Conservation (phyloP, 352 stramenopile genomes). For the Phytophthora idaei region DNA sequence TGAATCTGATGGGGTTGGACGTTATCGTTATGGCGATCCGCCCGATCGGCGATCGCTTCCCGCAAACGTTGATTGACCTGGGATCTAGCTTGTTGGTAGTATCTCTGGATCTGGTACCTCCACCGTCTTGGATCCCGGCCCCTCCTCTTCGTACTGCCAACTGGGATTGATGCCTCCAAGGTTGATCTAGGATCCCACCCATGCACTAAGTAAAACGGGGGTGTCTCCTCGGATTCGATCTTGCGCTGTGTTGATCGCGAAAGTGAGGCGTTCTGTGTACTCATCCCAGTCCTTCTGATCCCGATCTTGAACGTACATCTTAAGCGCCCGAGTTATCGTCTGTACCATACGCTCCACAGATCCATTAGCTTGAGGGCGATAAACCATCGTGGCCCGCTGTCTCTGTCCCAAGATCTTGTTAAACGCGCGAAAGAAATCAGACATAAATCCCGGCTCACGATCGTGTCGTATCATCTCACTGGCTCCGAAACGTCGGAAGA, state of each 20-base stretch:
- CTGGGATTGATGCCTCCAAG: constrained; percentile 9
- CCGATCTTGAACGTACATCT: constrained; percentile 17
- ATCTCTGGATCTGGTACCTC: constrained; percentile 12
- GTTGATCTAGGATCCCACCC: constrained; percentile 14
- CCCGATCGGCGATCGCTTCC: neutral
- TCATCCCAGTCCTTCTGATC: constrained; percentile 33
- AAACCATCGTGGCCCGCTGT: too few species aligned
- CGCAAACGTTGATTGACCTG: neutral
- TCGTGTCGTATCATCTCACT: constrained; percentile 11
- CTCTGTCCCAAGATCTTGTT: constrained; percentile 23
- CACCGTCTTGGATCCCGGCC: neutral
- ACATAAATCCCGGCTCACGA: constrained; percentile 29
- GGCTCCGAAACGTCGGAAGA: constrained; percentile 6
- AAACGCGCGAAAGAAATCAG: constrained; percentile 27
- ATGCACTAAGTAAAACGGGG: constrained; percentile 2
- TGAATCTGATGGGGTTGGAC: constrained; percentile 5
- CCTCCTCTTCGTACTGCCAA: neutral
- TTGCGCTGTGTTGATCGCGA: too few species aligned
- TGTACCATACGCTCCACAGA: constrained; percentile 32
- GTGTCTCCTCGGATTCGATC: too few species aligned
- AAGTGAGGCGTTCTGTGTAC: constrained; percentile 29
- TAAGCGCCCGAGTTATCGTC: constrained; percentile 13
- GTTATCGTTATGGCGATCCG: constrained; percentile 1
- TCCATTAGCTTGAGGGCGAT: constrained; percentile 30
- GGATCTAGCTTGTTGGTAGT: constrained; percentile 2